These are phyloP conservation scores for Mycena venus DNA, from an alignment of 768 basidiomycete genomes.

Conservation along the genomic window DNA sequence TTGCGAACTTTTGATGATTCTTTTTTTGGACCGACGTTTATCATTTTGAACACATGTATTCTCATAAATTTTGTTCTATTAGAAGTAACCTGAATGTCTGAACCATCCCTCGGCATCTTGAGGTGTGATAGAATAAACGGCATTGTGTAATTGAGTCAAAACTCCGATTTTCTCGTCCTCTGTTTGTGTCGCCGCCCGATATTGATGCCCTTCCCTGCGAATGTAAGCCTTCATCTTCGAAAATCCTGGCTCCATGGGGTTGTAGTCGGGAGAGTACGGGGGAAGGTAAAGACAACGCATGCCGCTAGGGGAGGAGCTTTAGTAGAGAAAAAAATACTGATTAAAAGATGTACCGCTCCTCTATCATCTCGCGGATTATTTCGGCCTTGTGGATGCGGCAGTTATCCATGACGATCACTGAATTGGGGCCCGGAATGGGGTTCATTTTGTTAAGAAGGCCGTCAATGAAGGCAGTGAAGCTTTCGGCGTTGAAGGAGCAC, in stretches of 20 bases:
- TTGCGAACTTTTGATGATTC: no score
- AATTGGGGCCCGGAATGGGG: conserved; percentile 48
- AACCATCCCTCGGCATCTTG: neutral
- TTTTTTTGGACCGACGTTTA: no score
- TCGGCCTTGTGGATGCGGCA: conserved; percentile 47
- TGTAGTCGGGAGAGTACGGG: neutral
- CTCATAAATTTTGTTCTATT: no score
- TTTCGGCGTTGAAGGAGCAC: conserved; percentile 41
- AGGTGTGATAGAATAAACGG: neutral
- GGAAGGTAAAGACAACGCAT: neutral
- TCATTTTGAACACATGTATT: no score
- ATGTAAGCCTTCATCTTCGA: neutral
- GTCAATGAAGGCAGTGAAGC: conserved; percentile 47
- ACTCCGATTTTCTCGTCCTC: neutral
- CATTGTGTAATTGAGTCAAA: neutral
- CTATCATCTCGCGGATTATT: conserved; percentile 42
- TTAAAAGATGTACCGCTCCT: conserved; percentile 39
- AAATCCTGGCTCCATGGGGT: neutral
- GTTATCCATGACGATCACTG: conserved; percentile 56
- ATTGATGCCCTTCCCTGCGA: neutral
- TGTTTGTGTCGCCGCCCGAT: neutral
- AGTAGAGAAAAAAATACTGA: neutral
- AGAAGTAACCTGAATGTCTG: neutral
- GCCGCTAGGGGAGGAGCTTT: neutral
- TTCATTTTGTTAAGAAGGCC: conserved; percentile 51